Conservation (phyloP, 371 early-diverging fungal genomes). For the Mortierella sp. region DNA sequence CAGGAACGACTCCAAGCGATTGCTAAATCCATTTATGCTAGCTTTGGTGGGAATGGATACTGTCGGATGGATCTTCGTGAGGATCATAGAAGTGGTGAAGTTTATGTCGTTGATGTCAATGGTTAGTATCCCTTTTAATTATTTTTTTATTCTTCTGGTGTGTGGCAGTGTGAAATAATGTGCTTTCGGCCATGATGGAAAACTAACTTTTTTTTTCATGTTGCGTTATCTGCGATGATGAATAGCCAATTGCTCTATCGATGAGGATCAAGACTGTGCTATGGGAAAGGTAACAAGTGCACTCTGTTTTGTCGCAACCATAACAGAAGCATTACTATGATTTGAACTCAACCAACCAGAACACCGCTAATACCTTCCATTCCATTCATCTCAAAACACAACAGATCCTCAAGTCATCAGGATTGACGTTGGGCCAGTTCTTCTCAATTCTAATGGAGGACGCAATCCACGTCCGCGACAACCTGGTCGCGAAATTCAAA, state of each 20-base stretch:
- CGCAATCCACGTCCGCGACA: constrained; percentile 29
- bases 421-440: constrained; percentile 36
- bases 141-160: neutral
- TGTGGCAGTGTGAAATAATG: neutral
- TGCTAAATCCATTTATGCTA: constrained; percentile 35
- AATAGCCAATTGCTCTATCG: constrained; percentile 48
- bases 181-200: neutral
- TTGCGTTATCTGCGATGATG: neutral
- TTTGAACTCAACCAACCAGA: neutral
- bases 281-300: constrained; percentile 45
- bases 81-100: constrained; percentile 40
- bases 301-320: neutral
- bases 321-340: neutral
- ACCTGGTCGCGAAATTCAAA: constrained; percentile 15
- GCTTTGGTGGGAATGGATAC: constrained; percentile 51
- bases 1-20: constrained; percentile 28
- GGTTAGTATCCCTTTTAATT: constrained; percentile 4
- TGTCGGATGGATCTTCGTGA: constrained; percentile 57
- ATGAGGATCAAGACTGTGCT: constrained; percentile 41
- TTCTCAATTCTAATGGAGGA: constrained; percentile 36
- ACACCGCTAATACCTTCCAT: neutral
- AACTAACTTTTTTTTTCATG: neutral
- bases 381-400: neutral
- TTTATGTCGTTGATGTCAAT: constrained; percentile 55
- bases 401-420: constrained; percentile 43